These are phyloP conservation scores for Emmonsia crescens DNA, from an alignment of 2,329 filamentous ascomycete genomes.

Conservation along the genomic window DNA sequence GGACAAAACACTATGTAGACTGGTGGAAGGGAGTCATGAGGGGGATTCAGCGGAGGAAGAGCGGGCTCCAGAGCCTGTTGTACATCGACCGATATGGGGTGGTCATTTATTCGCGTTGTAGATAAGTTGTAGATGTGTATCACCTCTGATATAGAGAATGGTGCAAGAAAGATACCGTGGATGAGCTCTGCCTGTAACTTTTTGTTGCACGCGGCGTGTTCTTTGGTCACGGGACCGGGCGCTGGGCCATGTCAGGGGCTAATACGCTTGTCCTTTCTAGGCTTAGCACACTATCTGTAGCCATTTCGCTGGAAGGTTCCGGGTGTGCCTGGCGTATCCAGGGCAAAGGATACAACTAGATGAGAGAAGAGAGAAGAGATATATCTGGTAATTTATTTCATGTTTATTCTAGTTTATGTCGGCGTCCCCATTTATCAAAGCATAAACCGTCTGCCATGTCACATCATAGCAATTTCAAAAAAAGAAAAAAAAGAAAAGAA, in stretches of 20 bases:
- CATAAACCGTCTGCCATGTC: not conserved
- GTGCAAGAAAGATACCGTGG: not conserved
- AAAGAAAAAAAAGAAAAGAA: not conserved
- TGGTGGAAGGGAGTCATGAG: constrained; percentile 23
- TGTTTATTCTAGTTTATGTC: too few relatives aligned
- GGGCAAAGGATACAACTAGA: too few relatives aligned
- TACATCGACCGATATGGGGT: constrained; percentile 13
- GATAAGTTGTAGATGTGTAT: not conserved
- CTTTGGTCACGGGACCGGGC: constrained; percentile 10
- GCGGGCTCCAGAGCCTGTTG: constrained; percentile 5
- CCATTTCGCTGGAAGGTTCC: not conserved
- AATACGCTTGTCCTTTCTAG: not conserved
- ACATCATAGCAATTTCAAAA: not conserved
- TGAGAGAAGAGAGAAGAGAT: too few relatives aligned
- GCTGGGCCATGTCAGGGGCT: constrained; percentile 3
- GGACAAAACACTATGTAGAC: constrained; percentile 14
- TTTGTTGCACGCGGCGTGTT: constrained; percentile 15
- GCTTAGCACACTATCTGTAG: not conserved
- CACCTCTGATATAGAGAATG: not conserved
- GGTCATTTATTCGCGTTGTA: constrained; percentile 7
- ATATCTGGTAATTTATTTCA: not conserved
- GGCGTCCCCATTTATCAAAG: not conserved
- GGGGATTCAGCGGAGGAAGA: constrained; percentile 11
- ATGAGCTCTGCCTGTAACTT: constrained; percentile 2
- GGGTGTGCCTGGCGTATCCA: not conserved